phyloP scores from a whole-genome alignment of 805 yeast species.

The Candida nitratophila region DNA sequence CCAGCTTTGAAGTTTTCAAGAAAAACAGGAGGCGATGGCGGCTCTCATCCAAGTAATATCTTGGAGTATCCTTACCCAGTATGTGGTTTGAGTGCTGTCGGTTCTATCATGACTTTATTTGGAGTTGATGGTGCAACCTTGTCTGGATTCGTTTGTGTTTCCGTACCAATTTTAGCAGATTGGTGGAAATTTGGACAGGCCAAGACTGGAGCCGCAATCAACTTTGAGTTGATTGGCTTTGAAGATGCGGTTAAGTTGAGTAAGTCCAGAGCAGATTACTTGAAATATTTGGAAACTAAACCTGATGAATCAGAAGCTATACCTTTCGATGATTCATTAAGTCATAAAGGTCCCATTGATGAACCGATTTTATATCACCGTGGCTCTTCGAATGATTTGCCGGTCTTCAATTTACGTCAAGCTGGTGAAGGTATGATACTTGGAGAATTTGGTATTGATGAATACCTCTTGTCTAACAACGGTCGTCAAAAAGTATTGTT shows the following conservation, averaged over 20 bases:
- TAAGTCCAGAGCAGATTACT: conserved; percentile 5
- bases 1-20: conserved; percentile 98
- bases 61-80: conserved; percentile 95
- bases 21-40: conserved; percentile 94
- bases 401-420: conserved; percentile 80
- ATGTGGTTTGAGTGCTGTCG: conserved; percentile 96
- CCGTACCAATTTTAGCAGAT: conserved; percentile 91
- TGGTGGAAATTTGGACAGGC: conserved; percentile 99
- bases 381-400: conserved; percentile 46
- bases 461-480: conserved; percentile 73
- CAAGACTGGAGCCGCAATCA: conserved; percentile 84
- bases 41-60: conserved; percentile 96
- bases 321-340: conserved; percentile 20
- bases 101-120: conserved; percentile 95
- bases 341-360: conserved; percentile 40
- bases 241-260: conserved; percentile 48
- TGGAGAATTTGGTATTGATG: conserved; percentile 88
- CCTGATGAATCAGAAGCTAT: conserved; percentile 42
- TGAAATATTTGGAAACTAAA: conserved; percentile 56
- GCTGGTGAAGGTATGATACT: conserved; percentile 94
- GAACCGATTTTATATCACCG: conserved; percentile 58
- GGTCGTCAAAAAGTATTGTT: conserved; percentile 32
- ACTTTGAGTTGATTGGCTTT: conserved; percentile 70
- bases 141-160: conserved; percentile 96
- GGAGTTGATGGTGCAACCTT: conserved; percentile 97